Evolutionary conservation across 2,329 filamentous ascomycete species (phyloP), one percentile per base, ranked within the genome.

Genomic region (Magnaporthales sp.): DNA sequence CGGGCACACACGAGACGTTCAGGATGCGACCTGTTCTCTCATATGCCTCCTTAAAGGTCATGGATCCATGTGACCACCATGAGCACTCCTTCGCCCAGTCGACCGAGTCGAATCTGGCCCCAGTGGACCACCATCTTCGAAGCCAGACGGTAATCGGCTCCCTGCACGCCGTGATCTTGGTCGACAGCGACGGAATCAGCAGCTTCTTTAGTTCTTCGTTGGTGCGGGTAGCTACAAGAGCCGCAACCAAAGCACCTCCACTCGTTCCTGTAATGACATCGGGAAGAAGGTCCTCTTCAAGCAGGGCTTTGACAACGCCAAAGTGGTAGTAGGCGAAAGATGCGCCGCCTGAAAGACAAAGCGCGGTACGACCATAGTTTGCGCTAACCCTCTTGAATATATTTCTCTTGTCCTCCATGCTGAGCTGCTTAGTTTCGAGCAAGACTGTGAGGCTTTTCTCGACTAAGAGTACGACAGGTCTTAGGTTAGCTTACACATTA

Each of bases 311-410:
- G 64, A 95, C 86, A 10, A 99, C 91, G 11, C 95, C 95, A 70
- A 97, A 92, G 76, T 99, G 95, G 75, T 98, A 98, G 76, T 97
- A 98, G 5, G 95, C 93, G 77, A 99, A 97, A 0, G 91, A 91
- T 3, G 94, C 95, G 0, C 95, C 95, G 2, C 95, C 95, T 4
- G 93, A 97, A 1, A 99, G 81, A 74, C 94, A 99, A 3, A 99
- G 82, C 0, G 95, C 95, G 7, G 94, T 97, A 31, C 94, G 89
- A 31, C 95, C 95, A 72, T 91, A 97, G 75, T 98, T 98, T 67
- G 91, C 91, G 68, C 92, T 88, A 56, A 97, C 82, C 68, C 96
- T 90, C 76, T 94, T 96, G 81, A 97, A 97, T 62, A 97, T 82
- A 5, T 82, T 81, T 63, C 91, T 85, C 79, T 97, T 98, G 75